Conservation (phyloP, 306 rosid species). For the Rosa multiflora region DNA sequence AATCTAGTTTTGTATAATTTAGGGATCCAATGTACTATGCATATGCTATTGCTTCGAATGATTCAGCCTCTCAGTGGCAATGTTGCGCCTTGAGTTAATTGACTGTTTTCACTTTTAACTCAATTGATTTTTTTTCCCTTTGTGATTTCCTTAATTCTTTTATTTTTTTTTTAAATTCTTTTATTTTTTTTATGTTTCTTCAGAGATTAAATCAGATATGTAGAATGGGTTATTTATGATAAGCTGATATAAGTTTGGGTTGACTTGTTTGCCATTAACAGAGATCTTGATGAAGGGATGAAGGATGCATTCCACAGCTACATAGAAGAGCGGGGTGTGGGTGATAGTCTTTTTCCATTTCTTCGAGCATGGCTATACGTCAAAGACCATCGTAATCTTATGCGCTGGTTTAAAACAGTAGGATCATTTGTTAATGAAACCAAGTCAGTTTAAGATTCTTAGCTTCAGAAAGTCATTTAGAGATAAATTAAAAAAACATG, state of each 20-base stretch:
- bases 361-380: constrained; percentile 97
- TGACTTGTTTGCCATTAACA: constrained; percentile 37
- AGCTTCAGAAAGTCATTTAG: constrained; percentile 8
- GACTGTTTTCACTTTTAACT: not conserved
- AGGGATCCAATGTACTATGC: too few relatives aligned
- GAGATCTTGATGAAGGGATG: constrained; percentile 74
- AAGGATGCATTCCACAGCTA: constrained; percentile 77
- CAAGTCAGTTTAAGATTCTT: constrained; percentile 43
- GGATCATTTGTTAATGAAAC: constrained; percentile 62
- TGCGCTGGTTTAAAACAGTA: constrained; percentile 80
- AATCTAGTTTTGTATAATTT: not conserved
- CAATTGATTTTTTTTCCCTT: too few relatives aligned
- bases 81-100: not conserved
- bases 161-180: not conserved
- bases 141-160: not conserved
- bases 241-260: not conserved
- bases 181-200: not conserved
- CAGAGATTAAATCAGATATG: not conserved
- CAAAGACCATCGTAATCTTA: constrained; percentile 76
- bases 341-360: constrained; percentile 76
- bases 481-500: not conserved
- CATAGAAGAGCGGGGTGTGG: constrained; percentile 86
- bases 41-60: not conserved
- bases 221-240: not conserved
- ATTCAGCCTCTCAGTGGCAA: not conserved